Percentiles rank a stretch among this genome's conserved stretches.
Evolutionary conservation across 1,139 yeast genomes (phyloP).

Genomic region (Hyphopichia wangnamkhiaoensis): DNA sequence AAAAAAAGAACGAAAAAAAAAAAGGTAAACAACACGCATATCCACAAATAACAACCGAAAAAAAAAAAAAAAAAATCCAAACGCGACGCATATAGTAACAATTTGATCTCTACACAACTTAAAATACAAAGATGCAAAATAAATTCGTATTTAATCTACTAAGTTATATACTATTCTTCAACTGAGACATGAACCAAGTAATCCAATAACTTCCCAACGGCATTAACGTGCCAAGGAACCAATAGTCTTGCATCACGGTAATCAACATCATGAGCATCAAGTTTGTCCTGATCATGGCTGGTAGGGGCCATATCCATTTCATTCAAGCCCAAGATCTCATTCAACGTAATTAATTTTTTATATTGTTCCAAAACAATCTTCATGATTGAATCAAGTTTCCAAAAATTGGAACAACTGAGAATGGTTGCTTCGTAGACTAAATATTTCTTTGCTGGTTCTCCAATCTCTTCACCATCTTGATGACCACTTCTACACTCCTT

Average conservation of each 20-base stretch:
- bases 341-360: constrained; percentile 60
- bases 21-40: constrained; percentile 2
- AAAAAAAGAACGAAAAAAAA: no score
- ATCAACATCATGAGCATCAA: constrained; percentile 13
- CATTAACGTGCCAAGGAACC: constrained; percentile 84
- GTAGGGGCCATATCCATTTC: constrained; percentile 22
- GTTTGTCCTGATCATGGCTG: constrained; percentile 8
- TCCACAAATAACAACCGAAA: constrained; percentile 1
- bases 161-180: constrained; percentile 28
- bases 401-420: constrained; percentile 66
- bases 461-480: constrained; percentile 2
- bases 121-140: neutral
- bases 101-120: no score
- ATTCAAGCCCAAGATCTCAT: constrained; percentile 39
- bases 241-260: constrained; percentile 23
- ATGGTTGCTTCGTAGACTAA: constrained; percentile 60
- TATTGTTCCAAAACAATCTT: constrained; percentile 65
- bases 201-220: constrained; percentile 67
- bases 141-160: neutral
- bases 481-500: constrained; percentile 24
- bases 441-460: constrained; percentile 14
- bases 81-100: neutral
- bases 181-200: constrained; percentile 46
- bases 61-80: neutral
- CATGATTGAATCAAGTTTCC: constrained; percentile 59